phyloP scores from a whole-genome alignment of 768 basidiomycete genomes.

The Imleria badia region DNA sequence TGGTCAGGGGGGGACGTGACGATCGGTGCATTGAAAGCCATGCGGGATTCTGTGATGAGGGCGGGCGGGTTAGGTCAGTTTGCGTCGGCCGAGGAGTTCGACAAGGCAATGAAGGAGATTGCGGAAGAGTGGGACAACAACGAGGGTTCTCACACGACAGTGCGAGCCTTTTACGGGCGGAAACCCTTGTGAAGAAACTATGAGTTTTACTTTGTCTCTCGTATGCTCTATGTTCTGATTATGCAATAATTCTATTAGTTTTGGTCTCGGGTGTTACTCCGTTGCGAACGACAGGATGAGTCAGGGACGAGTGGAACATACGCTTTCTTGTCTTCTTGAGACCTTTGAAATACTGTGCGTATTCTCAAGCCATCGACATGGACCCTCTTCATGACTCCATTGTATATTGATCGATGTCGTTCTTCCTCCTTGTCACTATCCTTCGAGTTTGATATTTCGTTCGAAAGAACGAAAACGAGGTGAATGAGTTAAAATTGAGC shows the following conservation, averaged over 20 bases:
- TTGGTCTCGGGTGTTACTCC: no score
- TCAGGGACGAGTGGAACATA: no score
- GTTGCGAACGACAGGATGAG: no score
- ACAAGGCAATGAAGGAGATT: slow-evolving; percentile 16
- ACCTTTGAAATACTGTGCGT: no score
- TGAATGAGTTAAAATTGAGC: no score
- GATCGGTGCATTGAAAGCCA: slow-evolving; percentile 22
- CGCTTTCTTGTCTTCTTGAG: no score
- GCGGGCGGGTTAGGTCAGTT: slow-evolving; percentile 15
- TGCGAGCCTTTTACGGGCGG: slow-evolving; percentile 11
- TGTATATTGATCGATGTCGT: no score
- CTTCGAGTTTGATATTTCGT: slow-evolving; percentile 61
- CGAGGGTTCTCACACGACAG: slow-evolving; percentile 9
- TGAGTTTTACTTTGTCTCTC: no score
- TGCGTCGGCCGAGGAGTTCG: slow-evolving; percentile 19
- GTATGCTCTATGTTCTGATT: slow-evolving; percentile 84
- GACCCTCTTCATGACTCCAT: no score
- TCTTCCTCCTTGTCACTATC: slow-evolving; percentile 39
- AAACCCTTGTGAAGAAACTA: slow-evolving; percentile 8
- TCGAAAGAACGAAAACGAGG: slow-evolving; percentile 1
- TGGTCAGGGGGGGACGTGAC: slow-evolving; percentile 12
- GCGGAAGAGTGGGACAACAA: slow-evolving; percentile 27
- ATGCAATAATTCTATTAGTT: slow-evolving; percentile 27
- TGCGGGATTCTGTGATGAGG: slow-evolving; percentile 23
- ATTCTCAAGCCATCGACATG: no score